Percentiles rank a stretch among this genome's conserved stretches.
phyloP scores from a whole-genome alignment of 768 basidiomycete genomes.

The Psilocybe tampanensis region DNA sequence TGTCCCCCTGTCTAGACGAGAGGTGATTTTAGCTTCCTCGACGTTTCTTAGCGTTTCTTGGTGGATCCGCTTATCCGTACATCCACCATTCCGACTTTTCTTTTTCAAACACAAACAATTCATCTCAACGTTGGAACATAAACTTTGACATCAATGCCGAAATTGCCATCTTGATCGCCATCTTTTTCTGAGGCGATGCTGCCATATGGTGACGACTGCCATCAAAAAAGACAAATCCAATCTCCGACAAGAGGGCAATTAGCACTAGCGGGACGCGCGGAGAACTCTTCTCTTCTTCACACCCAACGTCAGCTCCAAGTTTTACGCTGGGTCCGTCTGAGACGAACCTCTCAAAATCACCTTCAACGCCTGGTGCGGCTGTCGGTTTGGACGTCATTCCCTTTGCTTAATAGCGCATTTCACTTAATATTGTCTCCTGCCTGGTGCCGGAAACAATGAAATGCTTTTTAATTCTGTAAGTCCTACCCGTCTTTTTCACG shows the following conservation, averaged over 20 bases:
- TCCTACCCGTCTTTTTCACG: not conserved
- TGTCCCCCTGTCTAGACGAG: too few relatives aligned
- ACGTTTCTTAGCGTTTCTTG: too few relatives aligned
- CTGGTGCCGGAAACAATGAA: slow-evolving; percentile 24
- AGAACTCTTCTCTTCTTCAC: slow-evolving; percentile 2
- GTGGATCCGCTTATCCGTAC: too few relatives aligned
- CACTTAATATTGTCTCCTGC: slow-evolving; percentile 13
- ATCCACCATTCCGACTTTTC: too few relatives aligned
- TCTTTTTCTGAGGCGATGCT: not conserved
- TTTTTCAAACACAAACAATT: not conserved
- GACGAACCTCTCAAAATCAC: slow-evolving; percentile 15
- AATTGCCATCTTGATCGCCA: not conserved
- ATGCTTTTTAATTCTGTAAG: slow-evolving; percentile 15
- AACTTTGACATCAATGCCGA: not conserved
- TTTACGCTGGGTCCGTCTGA: slow-evolving; percentile 10
- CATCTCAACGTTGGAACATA: not conserved
- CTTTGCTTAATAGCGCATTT: slow-evolving; percentile 9
- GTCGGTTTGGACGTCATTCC: slow-evolving; percentile 9
- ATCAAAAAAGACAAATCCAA: not conserved
- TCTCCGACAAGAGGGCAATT: slow-evolving; percentile 1
- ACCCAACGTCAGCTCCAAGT: not conserved
- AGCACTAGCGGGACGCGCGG: not conserved
- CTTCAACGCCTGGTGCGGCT: slow-evolving; percentile 24
- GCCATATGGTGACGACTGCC: not conserved
- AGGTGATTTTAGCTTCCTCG: too few relatives aligned